Percentiles rank a stretch among this genome's conserved stretches.
Conservation (phyloP, 164 flowering plant species). For the Liriodendron chinense region DNA sequence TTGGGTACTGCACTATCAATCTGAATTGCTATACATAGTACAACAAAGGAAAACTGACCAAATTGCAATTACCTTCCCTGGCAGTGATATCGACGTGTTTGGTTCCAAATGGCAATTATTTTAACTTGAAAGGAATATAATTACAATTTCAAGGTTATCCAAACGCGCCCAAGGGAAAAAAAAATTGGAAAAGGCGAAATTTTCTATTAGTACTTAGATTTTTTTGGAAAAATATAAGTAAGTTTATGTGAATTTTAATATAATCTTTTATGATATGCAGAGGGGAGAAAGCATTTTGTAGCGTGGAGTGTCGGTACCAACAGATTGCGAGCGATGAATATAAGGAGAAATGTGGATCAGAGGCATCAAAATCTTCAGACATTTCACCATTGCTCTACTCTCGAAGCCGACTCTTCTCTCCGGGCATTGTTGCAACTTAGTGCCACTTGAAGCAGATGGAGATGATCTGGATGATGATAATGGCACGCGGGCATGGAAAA, state of each 20-base stretch:
- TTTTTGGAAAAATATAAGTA: too few species aligned
- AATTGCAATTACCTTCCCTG: too few species aligned
- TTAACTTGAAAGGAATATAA: too few species aligned
- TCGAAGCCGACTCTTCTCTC: slow-evolving; percentile 39
- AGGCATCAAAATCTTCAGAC: slow-evolving; percentile 44
- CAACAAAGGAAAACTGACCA: too few species aligned
- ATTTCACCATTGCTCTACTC: slow-evolving; percentile 31
- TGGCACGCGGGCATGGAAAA: not conserved
- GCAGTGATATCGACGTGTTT: too few species aligned
- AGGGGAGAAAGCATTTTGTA: slow-evolving; percentile 87
- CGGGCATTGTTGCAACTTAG: slow-evolving; percentile 59
- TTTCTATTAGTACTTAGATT: too few species aligned
- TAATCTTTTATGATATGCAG: slow-evolving; percentile 28
- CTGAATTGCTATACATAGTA: too few species aligned
- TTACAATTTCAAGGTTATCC: too few species aligned
- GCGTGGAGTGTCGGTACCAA: slow-evolving; percentile 63
- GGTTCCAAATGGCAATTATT: too few species aligned
- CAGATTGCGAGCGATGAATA: slow-evolving; percentile 67
- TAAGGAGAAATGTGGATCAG: slow-evolving; percentile 58
- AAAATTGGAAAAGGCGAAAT: too few species aligned
- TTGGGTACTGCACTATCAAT: too few species aligned
- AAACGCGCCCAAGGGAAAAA: too few species aligned
- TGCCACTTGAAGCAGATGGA: not conserved
- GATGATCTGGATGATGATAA: not conserved
- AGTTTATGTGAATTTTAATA: not conserved